These are phyloP conservation scores for Colletotrichum chlorophyti DNA, from an alignment of 2,329 filamentous ascomycete species.

Conservation along the genomic window DNA sequence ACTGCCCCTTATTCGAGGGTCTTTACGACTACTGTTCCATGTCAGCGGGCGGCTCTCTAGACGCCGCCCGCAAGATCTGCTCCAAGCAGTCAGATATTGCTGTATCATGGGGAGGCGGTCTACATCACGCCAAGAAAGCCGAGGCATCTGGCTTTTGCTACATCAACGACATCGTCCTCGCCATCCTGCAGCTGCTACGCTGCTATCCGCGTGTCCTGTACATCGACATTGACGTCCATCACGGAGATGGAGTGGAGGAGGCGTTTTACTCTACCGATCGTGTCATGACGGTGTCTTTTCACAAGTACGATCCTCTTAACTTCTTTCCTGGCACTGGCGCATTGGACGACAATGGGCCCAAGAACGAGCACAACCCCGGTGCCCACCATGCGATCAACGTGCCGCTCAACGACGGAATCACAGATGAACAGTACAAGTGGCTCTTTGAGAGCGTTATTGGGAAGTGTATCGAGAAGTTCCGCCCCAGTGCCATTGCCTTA, in stretches of 20 bases:
- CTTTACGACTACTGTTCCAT: constrained; percentile 95
- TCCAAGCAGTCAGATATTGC: constrained; percentile 91
- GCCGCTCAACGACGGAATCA: constrained; percentile 88
- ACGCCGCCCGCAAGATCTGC: constrained; percentile 88
- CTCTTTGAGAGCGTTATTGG: constrained; percentile 86
- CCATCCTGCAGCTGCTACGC: constrained; percentile 85
- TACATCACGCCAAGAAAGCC: constrained; percentile 94
- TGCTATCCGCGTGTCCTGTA: constrained; percentile 87
- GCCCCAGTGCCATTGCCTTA: constrained; percentile 88
- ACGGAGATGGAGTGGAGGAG: constrained; percentile 90
- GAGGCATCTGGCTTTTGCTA: constrained; percentile 98
- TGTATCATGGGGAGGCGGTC: constrained; percentile 95
- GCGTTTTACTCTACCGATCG: constrained; percentile 89
- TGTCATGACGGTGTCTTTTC: constrained; percentile 92
- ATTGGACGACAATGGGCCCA: constrained; percentile 83
- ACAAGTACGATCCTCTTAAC: constrained; percentile 85
- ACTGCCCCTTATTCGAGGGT: constrained; percentile 96
- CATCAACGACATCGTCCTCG: constrained; percentile 97
- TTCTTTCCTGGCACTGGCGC: constrained; percentile 95
- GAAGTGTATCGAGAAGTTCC: constrained; percentile 80
- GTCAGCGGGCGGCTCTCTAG: constrained; percentile 88
- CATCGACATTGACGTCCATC: constrained; percentile 93
- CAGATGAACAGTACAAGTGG: constrained; percentile 84
- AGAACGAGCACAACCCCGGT: constrained; percentile 83
- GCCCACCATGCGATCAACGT: constrained; percentile 92